Base-by-base conservation (phyloP, 2,329 filamentous ascomycete genomes). In the Calonectria hongkongensis region DNA sequence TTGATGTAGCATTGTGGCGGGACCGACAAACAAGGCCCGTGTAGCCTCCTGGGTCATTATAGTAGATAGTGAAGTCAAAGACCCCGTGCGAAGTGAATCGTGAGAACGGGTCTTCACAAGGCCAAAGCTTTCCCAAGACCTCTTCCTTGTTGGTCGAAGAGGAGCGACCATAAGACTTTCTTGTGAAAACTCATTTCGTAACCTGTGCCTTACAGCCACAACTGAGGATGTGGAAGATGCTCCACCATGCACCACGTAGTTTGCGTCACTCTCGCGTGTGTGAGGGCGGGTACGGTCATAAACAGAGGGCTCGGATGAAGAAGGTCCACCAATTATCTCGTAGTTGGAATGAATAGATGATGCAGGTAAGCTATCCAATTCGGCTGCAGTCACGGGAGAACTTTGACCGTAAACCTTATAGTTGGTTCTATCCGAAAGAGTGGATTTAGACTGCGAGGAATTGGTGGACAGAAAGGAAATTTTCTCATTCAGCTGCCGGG, bases 151-250 rank as follows among this genome's bases (percentile, higher is more conserved):
- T 10, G 89, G 86, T 56, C 86, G 85, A 21, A 93, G 82, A 0
- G 91, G 90, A 10, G 89, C 85, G 16, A 92, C 89, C 15, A 90
- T 78, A 36, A 93, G 84, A 74, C 90, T 92, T 78, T 92, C 91
- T 74, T 90, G 90, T 0, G 91, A 92, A 79, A 89, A 92, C 68
- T 87, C 86, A 25, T 84, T 83, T 7, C 84, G 85, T 1, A 82
- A 73, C 10, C 75, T 75, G 39, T 79, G 75, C 33, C 63, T 77
- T 68, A 83, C 78, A 45, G 85, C 83, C 27, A 82, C 83, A 54
- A 85, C 60, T n/a, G 79, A 81, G 16, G 79, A 81, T 30, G 86
- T 85, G 36, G 87, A 85, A 12, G 85, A 82, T 41, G 86, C 85
- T 64, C 86, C 72, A 12, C 76, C 86, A 81, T 90, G 86, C 21